Base-by-base conservation (phyloP, 129 eudicot genomes). In the Helichrysum umbraculigerum region DNA sequence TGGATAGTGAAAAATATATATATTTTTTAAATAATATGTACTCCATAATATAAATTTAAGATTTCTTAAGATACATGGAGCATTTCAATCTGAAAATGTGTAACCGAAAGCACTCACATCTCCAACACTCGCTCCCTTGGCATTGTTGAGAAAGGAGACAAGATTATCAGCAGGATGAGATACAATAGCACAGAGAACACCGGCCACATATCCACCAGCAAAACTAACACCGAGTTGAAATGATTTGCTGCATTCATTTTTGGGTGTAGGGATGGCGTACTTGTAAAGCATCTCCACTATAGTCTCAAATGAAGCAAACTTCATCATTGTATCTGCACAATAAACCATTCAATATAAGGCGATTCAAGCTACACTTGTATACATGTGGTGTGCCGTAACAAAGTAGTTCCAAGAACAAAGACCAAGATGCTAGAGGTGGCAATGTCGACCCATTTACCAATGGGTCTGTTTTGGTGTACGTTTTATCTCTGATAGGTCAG, bases 131-230 rank as follows among this genome's bases (percentile, higher is more conserved):
- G 84, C 84, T 22, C 84, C 84, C 76, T 74, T 81, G 20, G 84
- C 84, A 44, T 81, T 81, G 76, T 81, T 81, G 6, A 81, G 72
- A 30, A 81, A 81, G 51, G 84, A 81, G 79, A 81, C 84, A 22
- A 81, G 84, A 50, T 81, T 81, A 35, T 81, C 76, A 47, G 84
- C 84, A 58, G 84, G 84, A 68, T 81, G 76, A 68, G 84, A 81
- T 11, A 81, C 84, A 5, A 81, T 33, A 7, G 76, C 80, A 61
- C 84, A 81, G 6, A 81, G 57, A 74, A 92, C 92, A 80, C 98
- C 98, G 70, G 98, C 98, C 10, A 92, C 85, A 57, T 92, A 92
- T 81, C 98, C 98, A 63, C 98, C 98, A 39, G 96, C 96, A 83
- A 92, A 90, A 81, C 98, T 92, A 71, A 92, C 90, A 63, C 96